These are phyloP conservation scores for Streptanthus diversifolius DNA, from an alignment of 345 rosid species.

Conservation along the genomic window DNA sequence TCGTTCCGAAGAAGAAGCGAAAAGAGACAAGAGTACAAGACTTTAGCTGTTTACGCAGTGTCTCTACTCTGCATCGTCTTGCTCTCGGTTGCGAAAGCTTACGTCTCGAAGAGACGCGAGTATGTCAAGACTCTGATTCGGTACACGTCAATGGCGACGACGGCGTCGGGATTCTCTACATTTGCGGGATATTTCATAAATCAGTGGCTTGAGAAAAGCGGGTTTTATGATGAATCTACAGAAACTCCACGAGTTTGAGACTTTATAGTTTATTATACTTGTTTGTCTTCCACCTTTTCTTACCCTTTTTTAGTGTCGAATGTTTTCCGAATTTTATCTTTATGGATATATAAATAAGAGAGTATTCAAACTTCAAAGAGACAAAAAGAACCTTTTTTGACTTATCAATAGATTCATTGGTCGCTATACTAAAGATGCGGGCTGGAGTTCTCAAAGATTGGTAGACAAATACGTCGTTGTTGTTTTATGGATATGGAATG, in stretches of 20 bases:
- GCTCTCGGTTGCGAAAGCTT: constrained; percentile 69
- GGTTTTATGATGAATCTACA: constrained; percentile 30
- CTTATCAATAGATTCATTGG: not conserved
- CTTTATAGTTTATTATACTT: not conserved
- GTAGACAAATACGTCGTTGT: not conserved
- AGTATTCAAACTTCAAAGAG: not conserved
- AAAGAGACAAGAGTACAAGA: constrained; percentile 47
- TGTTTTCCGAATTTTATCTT: not conserved
- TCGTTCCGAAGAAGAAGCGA: constrained; percentile 45
- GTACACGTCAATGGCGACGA: constrained; percentile 48
- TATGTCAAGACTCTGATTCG: constrained; percentile 47
- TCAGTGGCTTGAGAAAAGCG: constrained; percentile 44
- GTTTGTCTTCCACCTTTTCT: not conserved
- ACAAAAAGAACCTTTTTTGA: not conserved
- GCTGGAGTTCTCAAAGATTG: not conserved
- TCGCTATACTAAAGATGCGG: not conserved
- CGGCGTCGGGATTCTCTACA: constrained; percentile 57
- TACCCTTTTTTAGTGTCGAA: not conserved
- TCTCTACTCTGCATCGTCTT: constrained; percentile 60
- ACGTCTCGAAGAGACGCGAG: constrained; percentile 39
- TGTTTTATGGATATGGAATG: too few species aligned
- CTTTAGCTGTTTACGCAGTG: constrained; percentile 48
- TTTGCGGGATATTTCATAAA: constrained; percentile 48
- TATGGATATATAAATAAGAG: not conserved
- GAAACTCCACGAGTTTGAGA: constrained; percentile 13